Base-by-base conservation (phyloP, 768 basidiomycete species). In the Pisolithus orientalis region DNA sequence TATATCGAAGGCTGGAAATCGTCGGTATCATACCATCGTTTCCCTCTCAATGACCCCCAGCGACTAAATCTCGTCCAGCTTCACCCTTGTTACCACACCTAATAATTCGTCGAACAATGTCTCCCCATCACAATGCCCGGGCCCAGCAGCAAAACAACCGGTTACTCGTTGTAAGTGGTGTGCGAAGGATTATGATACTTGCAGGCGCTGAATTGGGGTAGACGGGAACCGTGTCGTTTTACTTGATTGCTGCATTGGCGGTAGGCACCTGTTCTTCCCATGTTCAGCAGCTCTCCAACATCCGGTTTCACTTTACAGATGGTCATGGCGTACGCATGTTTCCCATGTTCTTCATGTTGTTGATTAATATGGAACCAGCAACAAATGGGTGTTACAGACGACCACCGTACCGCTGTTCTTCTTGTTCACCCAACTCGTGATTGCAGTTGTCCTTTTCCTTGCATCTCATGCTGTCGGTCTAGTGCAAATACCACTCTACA, bases 371-470 rank as follows among this genome's bases (percentile, higher is more conserved):
- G 24, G 37, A 39, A 52, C 2, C 67, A 91, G 89, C 38, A 92
- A 92, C 61, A 92, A 94, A 87, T 91, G 89, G 90, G 93, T 94
- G 11, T 75, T 95, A 28, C 84, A 86, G 64, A 70, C 70, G 21
- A 89, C 90, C 16, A 65, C 75, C 13, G 80, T 80, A 2, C 93
- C 93, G 0, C 75, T 94, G 2, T 94, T 94, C 73, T 94, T 95
- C 77, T 77, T 94, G 14, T 83, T 87, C 71, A 72, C 77, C 2
- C 92, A 95, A 62, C 78, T 94, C 9, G 57, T 80, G 45, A 90
- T 94, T 49, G 93, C 93, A 7, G 83, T 90, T 28, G 32, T 84
- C 9, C 78, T 94, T 10, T 88, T 94, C 70, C 67, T 85, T 17
- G 57, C 75, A n/a, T 80, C 81, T 1, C 81, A 87, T 62, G 59